These are phyloP conservation scores for Fusarium coicis DNA, from an alignment of 2,329 filamentous ascomycete genomes.

Conservation along the genomic window DNA sequence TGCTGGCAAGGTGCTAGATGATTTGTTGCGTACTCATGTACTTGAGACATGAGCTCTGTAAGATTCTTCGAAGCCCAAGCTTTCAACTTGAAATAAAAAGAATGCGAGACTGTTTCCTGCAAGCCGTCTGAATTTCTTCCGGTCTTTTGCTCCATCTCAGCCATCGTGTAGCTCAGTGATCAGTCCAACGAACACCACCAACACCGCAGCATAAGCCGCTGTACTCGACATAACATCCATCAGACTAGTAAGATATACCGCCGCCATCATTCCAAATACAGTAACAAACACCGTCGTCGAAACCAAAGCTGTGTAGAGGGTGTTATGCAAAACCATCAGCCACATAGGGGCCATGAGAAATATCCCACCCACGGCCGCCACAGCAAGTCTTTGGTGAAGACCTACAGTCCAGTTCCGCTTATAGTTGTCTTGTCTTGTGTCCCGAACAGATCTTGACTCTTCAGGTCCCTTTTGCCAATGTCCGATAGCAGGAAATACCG, in stretches of 20 bases:
- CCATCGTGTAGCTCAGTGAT: background rate
- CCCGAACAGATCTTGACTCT: background rate
- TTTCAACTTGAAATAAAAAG: background rate
- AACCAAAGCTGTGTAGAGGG: background rate
- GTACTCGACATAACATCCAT: constrained; percentile 1
- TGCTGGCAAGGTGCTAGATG: constrained; percentile 17
- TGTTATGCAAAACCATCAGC: constrained; percentile 6
- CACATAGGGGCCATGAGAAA: background rate
- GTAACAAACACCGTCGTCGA: background rate
- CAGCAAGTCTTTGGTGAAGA: background rate
- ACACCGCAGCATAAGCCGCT: background rate
- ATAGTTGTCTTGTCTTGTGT: background rate
- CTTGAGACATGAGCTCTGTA: background rate
- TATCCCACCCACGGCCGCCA: background rate
- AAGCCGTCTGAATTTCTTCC: accelerated
- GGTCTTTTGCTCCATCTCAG: accelerated
- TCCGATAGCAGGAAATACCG: background rate
- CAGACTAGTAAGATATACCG: background rate
- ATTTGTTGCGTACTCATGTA: background rate
- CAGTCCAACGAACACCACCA: background rate
- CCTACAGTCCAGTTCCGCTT: background rate
- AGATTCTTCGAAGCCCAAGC: background rate
- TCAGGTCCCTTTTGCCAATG: background rate
- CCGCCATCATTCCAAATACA: background rate
- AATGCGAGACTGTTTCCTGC: accelerated